Conservation (phyloP, 371 early-diverging fungal species). For the Umbelopsis sp. region DNA sequence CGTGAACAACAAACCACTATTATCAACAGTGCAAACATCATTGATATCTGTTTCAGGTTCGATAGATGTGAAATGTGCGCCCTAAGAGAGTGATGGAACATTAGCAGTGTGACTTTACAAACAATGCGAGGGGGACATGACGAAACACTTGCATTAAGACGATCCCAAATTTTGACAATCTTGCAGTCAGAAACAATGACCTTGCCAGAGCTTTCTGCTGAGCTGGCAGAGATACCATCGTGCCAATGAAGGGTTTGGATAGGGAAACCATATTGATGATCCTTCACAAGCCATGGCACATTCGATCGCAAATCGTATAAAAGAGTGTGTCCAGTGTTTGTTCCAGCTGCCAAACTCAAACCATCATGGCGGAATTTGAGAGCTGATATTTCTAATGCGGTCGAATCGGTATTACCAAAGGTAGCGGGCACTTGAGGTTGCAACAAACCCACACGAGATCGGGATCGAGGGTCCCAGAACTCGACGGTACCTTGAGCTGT, state of each 20-base stretch:
- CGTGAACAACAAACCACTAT: constrained; percentile 91
- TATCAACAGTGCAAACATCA: constrained; percentile 82
- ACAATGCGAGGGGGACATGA: too few species aligned
- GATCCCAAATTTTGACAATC: constrained; percentile 93
- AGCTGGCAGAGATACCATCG: constrained; percentile 41
- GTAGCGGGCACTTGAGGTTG: constrained; percentile 57
- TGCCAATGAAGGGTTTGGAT: constrained; percentile 90
- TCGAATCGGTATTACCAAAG: constrained; percentile 42
- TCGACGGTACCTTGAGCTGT: constrained; percentile 88
- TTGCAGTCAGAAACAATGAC: constrained; percentile 90
- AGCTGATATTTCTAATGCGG: constrained; percentile 63
- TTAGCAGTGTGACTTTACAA: neutral
- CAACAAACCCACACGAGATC: constrained; percentile 73
- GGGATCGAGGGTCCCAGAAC: constrained; percentile 92
- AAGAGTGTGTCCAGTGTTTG: constrained; percentile 88
- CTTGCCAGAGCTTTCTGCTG: constrained; percentile 52
- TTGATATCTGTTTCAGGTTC: constrained; percentile 94
- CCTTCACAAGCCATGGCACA: constrained; percentile 85
- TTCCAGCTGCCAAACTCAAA: constrained; percentile 89
- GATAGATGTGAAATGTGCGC: constrained; percentile 87
- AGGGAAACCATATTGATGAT: constrained; percentile 97
- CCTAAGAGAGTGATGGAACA: constrained; percentile 31
- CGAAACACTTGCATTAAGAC: constrained; percentile 49
- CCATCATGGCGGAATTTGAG: constrained; percentile 88
- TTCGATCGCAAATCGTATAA: constrained; percentile 94